These are phyloP conservation scores for Amanita rubescens DNA, from an alignment of 768 basidiomycete genomes.

Conservation along the genomic window DNA sequence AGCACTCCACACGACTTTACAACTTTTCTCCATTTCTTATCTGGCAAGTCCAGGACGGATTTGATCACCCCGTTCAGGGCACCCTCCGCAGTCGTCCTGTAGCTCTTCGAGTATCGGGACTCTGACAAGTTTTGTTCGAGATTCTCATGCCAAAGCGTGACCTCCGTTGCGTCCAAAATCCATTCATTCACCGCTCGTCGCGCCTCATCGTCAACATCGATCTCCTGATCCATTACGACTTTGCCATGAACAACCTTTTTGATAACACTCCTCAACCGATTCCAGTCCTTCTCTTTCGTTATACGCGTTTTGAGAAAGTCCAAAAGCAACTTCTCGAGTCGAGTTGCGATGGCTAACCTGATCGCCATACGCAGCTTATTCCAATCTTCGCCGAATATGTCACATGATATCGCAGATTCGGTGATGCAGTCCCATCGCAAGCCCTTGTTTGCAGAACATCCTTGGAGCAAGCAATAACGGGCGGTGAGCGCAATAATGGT, in stretches of 20 bases:
- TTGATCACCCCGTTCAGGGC: background rate
- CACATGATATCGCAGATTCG: background rate
- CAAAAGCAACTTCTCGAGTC: background rate
- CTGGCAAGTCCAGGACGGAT: background rate
- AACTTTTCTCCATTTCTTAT: background rate
- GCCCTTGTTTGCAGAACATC: background rate
- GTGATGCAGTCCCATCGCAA: background rate
- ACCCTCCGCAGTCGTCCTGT: background rate
- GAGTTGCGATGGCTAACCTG: background rate
- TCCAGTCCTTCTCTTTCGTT: background rate
- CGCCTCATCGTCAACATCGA: background rate
- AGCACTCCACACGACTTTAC: background rate
- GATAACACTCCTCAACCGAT: background rate
- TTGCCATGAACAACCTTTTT: background rate
- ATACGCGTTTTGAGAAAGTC: background rate
- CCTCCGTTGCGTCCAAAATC: background rate
- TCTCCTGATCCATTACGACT: background rate
- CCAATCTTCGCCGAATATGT: background rate
- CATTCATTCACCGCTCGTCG: background rate
- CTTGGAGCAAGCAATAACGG: background rate
- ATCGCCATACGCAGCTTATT: background rate
- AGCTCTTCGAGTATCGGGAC: background rate
- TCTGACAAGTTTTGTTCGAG: background rate
- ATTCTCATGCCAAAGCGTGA: conserved; percentile 1
- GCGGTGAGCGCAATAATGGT: background rate